phyloP scores from a whole-genome alignment of 805 yeast species.

The Hanseniaspora mollemarum region DNA sequence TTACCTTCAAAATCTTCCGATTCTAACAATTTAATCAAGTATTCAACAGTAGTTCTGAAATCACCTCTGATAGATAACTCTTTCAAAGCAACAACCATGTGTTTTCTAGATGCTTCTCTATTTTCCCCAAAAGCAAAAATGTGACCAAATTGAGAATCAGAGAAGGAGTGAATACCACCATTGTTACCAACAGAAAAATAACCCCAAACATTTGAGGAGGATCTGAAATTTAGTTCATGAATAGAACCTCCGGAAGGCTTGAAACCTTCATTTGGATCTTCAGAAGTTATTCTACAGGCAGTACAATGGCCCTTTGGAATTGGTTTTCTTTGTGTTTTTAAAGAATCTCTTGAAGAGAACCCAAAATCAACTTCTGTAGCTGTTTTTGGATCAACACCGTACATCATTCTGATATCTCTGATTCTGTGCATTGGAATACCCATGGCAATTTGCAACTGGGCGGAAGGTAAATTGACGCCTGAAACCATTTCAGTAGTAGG shows the following conservation, averaged over 20 bases:
- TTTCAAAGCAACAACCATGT: slow-evolving; percentile 96
- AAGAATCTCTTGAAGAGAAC: slow-evolving; percentile 60
- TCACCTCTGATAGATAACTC: slow-evolving; percentile 97
- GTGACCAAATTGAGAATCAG: slow-evolving; percentile 98
- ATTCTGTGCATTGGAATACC: slow-evolving; percentile 96
- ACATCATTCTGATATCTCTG: slow-evolving; percentile 79
- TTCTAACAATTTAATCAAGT: slow-evolving; percentile 84
- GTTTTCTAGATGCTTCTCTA: slow-evolving; percentile 94
- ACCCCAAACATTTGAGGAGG: slow-evolving; percentile 98
- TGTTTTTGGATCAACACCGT: slow-evolving; percentile 93
- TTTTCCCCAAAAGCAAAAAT: slow-evolving; percentile 98
- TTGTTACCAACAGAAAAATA: slow-evolving; percentile 93
- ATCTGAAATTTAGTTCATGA: slow-evolving; percentile 92
- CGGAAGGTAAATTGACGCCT: slow-evolving; percentile 96
- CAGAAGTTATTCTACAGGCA: slow-evolving; percentile 97
- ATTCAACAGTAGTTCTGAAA: slow-evolving; percentile 95
- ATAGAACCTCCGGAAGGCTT: slow-evolving; percentile 96
- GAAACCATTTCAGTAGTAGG: slow-evolving; percentile 99
- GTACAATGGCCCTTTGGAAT: slow-evolving; percentile 97
- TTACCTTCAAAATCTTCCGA: slow-evolving; percentile 94
- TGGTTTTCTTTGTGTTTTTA: slow-evolving; percentile 78
- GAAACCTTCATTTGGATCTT: slow-evolving; percentile 98
- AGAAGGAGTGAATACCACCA: slow-evolving; percentile 93
- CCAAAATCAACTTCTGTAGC: slow-evolving; percentile 83
- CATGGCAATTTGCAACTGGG: slow-evolving; percentile 98